A percentile compares a stretch with the other conserved stretches of the same genome.
These are phyloP conservation scores for Sabuloglossum arenarium DNA, from an alignment of 495 filamentous ascomycete species.

Conservation along the genomic window DNA sequence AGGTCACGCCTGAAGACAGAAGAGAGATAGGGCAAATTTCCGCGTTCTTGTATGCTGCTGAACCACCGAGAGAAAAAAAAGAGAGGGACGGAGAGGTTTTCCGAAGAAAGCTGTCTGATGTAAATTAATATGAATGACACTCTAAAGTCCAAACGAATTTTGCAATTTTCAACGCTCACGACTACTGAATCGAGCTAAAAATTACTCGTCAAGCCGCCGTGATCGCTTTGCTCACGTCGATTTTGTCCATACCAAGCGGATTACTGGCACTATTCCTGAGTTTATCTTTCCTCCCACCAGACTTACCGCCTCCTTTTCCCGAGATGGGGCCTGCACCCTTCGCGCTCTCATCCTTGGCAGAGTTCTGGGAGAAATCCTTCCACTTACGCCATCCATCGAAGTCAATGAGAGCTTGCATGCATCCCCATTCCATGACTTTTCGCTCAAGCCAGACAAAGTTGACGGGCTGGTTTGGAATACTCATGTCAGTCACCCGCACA, in stretches of 20 bases:
- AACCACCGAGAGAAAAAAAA: no score
- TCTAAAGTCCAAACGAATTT: no score
- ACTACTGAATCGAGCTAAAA: neutral
- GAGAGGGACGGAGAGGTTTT: no score
- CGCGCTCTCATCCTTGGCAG: neutral
- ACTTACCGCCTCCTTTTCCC: neutral
- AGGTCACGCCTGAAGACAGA: no score
- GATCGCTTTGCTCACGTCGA: neutral
- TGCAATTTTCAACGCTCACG: neutral
- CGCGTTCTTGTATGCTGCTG: no score
- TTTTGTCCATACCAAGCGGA: neutral
- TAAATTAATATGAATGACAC: no score
- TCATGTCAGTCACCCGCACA: slow-evolving; percentile 1
- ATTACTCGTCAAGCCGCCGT: neutral
- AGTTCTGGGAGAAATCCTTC: slow-evolving; percentile 47
- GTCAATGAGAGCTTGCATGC: slow-evolving; percentile 97
- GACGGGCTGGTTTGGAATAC: slow-evolving; percentile 43
- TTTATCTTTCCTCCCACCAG: neutral
- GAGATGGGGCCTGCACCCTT: neutral
- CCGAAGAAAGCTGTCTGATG: no score
- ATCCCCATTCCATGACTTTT: slow-evolving; percentile 98
- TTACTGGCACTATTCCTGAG: neutral
- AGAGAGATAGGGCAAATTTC: no score
- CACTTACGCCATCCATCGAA: slow-evolving; percentile 96
- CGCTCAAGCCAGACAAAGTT: slow-evolving; percentile 94